Evolutionary conservation across 176 grass and related monocot species (phyloP).

Genomic region (Dendrocalamus sinicus): DNA sequence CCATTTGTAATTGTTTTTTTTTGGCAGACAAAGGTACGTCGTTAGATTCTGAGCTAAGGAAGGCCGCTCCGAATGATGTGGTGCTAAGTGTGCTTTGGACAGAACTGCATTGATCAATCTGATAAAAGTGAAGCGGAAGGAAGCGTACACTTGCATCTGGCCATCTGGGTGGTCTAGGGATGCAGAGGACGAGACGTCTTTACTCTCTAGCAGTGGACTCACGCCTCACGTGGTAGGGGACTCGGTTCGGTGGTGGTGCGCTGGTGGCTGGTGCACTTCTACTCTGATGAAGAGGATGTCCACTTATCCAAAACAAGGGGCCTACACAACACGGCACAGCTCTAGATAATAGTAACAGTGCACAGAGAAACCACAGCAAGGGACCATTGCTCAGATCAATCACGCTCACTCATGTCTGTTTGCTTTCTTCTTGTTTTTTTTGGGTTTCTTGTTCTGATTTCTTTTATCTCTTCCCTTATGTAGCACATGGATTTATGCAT

Average conservation of each 20-base stretch:
- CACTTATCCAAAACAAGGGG: conserved; percentile 40
- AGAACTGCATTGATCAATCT: background rate
- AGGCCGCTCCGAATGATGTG: background rate
- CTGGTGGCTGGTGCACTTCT: background rate
- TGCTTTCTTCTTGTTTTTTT: background rate
- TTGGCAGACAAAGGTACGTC: conserved; percentile 4
- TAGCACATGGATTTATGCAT: too few species aligned
- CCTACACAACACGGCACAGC: conserved; percentile 37
- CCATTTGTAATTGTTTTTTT: background rate
- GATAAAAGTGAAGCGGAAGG: conserved; percentile 36
- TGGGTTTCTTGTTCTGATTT: background rate
- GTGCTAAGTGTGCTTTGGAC: background rate
- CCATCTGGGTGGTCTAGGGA: background rate
- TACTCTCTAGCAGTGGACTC: conserved; percentile 8
- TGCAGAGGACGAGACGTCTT: background rate
- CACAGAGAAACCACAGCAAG: background rate
- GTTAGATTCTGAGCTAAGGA: conserved; percentile 22
- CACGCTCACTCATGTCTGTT: conserved; percentile 12
- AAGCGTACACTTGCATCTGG: background rate
- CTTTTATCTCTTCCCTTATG: background rate
- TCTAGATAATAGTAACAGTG: conserved; percentile 3
- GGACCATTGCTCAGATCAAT: conserved; percentile 20
- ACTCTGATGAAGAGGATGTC: background rate
- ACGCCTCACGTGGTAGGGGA: conserved; percentile 31
- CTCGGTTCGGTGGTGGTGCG: background rate